Conservation (phyloP, 192 early-diverging fungal genomes). For the Coemansia sp. region DNA sequence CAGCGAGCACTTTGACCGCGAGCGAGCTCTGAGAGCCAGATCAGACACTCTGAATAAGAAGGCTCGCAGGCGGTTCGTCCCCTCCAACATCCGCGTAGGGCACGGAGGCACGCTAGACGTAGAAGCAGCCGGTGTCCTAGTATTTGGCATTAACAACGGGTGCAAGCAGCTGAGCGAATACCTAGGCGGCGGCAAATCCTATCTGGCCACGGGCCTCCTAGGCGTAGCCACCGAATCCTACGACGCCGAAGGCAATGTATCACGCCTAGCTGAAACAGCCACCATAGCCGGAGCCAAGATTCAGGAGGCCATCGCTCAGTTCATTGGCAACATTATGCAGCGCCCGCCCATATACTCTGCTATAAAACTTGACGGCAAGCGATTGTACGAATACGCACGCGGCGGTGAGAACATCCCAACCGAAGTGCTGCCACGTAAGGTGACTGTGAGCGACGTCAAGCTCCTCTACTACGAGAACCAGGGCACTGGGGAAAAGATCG, state of each 20-base stretch:
- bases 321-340: conserved; percentile 62
- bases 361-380: conserved; percentile 63
- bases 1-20: conserved; percentile 33
- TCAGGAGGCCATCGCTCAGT: conserved; percentile 40
- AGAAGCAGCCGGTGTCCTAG: conserved; percentile 41
- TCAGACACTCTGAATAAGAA: conserved; percentile 14
- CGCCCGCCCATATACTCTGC: conserved; percentile 72
- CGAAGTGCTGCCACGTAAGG: conserved; percentile 13
- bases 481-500: not conserved
- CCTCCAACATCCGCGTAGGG: conserved; percentile 27
- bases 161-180: conserved; percentile 55
- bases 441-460: conserved; percentile 19
- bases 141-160: conserved; percentile 57
- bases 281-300: conserved; percentile 48
- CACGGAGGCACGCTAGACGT: conserved; percentile 51
- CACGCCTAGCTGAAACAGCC: conserved; percentile 23
- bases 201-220: conserved; percentile 55
- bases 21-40: conserved; percentile 12
- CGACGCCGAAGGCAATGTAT: conserved; percentile 58
- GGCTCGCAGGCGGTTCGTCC: not conserved
- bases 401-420: conserved; percentile 26
- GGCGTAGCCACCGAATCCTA: conserved; percentile 61
- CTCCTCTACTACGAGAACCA: conserved; percentile 22
- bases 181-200: conserved; percentile 55
- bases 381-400: conserved; percentile 72